Evolutionary conservation across 2,329 filamentous ascomycete genomes (phyloP), one percentile per base, ranked within the genome.

Genomic region (Talaromyces albobiverticillius): DNA sequence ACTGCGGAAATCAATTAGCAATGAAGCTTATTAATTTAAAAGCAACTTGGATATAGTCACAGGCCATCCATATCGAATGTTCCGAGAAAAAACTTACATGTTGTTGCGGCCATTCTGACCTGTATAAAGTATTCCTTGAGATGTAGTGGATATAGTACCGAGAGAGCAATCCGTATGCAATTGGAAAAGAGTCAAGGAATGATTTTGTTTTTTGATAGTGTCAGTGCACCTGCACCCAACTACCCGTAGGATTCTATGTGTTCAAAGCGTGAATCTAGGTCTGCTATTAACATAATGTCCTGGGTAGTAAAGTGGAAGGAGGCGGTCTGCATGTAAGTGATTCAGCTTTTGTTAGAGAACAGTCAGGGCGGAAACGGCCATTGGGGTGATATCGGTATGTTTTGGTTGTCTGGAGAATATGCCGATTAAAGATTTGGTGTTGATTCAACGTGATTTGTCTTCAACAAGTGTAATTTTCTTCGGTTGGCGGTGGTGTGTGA

Each of bases 161-260:
- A 34, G 9, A 9, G 18, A n/a, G 18, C 14, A 6, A n/a, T 20
- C n/a, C 8, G 6, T 40, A 29, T 29, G 26, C 26, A 29, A 29
- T 10, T 38, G 14, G 6, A 20, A 10, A 3, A 40, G n/a, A n/a
- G 6, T 38, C n/a, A 40, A 16, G 4, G 9, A 7, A 8, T 22
- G 9, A 40, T 40, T 6, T 14, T 4, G 31, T 34, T 34, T 29
- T 29, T 14, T 4, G 10, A 29, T 29, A 6, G 20, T 4, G 16
- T 22, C 1, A 40, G 36, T n/a, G 36, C 18, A 3, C 18, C 18
- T 40, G 9, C 20, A 11, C 18, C 18, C 20, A 38, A 20, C 46
- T 13, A 61, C 47, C 43, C 55, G 59, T 50, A 52, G 14, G 50
- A 36, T 31, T 20, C 41, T 46, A 5, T 22, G 16, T 46, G 23